These are phyloP conservation scores for Diaporthe sp. DNA, from an alignment of 2,329 filamentous ascomycete species.

Conservation along the genomic window DNA sequence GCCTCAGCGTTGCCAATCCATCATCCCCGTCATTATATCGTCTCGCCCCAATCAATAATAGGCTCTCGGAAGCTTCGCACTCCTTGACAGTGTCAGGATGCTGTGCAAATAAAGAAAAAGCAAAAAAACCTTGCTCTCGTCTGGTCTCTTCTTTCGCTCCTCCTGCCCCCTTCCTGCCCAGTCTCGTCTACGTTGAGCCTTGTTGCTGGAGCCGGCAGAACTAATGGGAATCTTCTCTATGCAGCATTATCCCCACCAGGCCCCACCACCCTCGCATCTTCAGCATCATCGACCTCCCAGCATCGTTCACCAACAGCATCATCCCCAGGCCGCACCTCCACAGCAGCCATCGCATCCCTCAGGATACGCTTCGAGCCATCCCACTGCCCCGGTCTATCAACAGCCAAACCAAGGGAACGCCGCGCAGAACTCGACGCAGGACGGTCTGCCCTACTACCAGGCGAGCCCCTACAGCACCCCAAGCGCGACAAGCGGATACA, in stretches of 20 bases:
- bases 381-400: slow-evolving; percentile 77
- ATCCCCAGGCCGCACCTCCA: slow-evolving; percentile 74
- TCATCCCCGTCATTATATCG: slow-evolving; percentile 43
- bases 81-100: slow-evolving; percentile 60
- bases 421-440: slow-evolving; percentile 71
- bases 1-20: slow-evolving; percentile 38
- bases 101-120: slow-evolving; percentile 50
- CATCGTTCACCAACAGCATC: slow-evolving; percentile 81
- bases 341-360: slow-evolving; percentile 72
- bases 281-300: slow-evolving; percentile 81
- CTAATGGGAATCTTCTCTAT: slow-evolving; percentile 74
- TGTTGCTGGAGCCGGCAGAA: slow-evolving; percentile 49
- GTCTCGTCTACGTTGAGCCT: slow-evolving; percentile 53
- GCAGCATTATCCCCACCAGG: slow-evolving; percentile 85
- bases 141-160: slow-evolving; percentile 51
- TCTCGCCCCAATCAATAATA: slow-evolving; percentile 37
- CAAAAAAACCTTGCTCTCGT: slow-evolving; percentile 57
- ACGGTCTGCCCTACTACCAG: slow-evolving; percentile 83
- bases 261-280: slow-evolving; percentile 76
- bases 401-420: slow-evolving; percentile 73
- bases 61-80: slow-evolving; percentile 59
- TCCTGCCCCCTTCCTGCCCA: slow-evolving; percentile 51
- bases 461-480: slow-evolving; percentile 87
- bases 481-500: slow-evolving; percentile 86
- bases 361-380: slow-evolving; percentile 76